Base-by-base conservation (phyloP, 2,329 filamentous ascomycete species). In the Elsinoe fawcettii region DNA sequence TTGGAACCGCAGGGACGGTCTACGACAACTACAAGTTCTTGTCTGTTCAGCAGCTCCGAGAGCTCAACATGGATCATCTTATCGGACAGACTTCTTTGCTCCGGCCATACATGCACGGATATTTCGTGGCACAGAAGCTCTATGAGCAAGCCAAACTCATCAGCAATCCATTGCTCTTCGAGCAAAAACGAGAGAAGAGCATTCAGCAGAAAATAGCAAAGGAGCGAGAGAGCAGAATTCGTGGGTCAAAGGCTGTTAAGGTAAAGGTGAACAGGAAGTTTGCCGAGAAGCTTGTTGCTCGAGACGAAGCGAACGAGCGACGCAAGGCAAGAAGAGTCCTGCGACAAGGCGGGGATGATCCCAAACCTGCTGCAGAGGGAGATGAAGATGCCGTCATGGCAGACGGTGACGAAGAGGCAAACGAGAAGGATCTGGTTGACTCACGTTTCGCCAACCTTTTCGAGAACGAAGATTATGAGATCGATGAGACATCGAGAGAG, bases 1-100 rank as follows among this genome's bases (percentile, higher is more conserved):
- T 55, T 16, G 64, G 86, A 68, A 62, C 64, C 16, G 66, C 63
- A 8, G 86, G 86, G 27, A 86, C 93, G 65, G 89, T 93, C 8
- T 99, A 99, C 76, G 93, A 99, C 74, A 97, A 99, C 73, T 97
- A 92, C 82, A 99, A 97, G 74, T 99, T 99, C 81, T 78, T 99
- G 68, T 96, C 92, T 1, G 72, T 90, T 60, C 84, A 88, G 43
- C 91, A 99, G 70, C 79, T 99, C 55, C 87, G 88, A 65, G 83
- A 86, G 34, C 81, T 99, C 63, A 95, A 89, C 69, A 73, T 99
- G 67, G 86, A 88, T 55, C 92, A 97, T 69, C 78, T 99, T 49
- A 81, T 99, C 58, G 92, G 92, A 63, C 91, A 90, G 65, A 95
- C 90, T 25, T 93, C 88, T 67, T 76, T 97, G 18, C 77, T 99